phyloP scores from a whole-genome alignment of 176 grass and related monocot genomes.

The Oryza meridionalis region DNA sequence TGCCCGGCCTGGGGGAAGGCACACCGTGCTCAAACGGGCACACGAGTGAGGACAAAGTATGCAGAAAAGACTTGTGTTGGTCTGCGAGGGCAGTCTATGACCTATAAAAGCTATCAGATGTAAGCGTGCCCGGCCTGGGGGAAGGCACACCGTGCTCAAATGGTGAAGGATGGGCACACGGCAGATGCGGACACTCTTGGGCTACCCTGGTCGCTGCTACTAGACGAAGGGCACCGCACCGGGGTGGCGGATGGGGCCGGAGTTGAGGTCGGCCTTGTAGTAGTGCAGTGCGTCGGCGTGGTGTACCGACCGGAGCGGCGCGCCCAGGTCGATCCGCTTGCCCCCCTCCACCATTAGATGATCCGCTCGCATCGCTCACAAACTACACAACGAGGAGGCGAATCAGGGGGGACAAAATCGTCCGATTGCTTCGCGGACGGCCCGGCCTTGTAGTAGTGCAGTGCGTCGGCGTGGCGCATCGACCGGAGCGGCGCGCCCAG shows the following conservation, averaged over 20 bases:
- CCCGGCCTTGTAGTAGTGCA: slow-evolving; percentile 53
- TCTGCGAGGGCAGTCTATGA: too few species aligned
- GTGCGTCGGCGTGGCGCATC: slow-evolving; percentile 26
- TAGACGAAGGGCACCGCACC: slow-evolving; percentile 83
- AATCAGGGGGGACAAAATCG: too few species aligned
- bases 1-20: too few species aligned
- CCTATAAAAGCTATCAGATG: too few species aligned
- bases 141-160: slow-evolving; percentile 1
- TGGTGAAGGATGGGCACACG: slow-evolving; percentile 23
- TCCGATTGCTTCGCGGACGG: slow-evolving; percentile 38
- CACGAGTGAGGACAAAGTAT: too few species aligned
- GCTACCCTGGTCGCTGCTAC: slow-evolving; percentile 83
- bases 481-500: slow-evolving; percentile 61
- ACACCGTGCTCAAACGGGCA: too few species aligned
- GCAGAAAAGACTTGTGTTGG: too few species aligned
- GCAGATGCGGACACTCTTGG: slow-evolving; percentile 62
- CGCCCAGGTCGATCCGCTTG: slow-evolving; percentile 70
- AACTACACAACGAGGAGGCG: too few species aligned
- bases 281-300: slow-evolving; percentile 36
- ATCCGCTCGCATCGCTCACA: slow-evolving; percentile 37
- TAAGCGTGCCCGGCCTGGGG: too few species aligned
- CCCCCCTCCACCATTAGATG: slow-evolving; percentile 43
- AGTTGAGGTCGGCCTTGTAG: slow-evolving; percentile 61
- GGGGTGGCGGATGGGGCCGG: slow-evolving; percentile 70
- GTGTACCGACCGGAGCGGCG: slow-evolving; percentile 51